Evolutionary conservation across 176 grass and related monocot genomes (phyloP), one percentile per base, ranked within the genome.

Genomic region (Rhipidocladum racemiflorum): DNA sequence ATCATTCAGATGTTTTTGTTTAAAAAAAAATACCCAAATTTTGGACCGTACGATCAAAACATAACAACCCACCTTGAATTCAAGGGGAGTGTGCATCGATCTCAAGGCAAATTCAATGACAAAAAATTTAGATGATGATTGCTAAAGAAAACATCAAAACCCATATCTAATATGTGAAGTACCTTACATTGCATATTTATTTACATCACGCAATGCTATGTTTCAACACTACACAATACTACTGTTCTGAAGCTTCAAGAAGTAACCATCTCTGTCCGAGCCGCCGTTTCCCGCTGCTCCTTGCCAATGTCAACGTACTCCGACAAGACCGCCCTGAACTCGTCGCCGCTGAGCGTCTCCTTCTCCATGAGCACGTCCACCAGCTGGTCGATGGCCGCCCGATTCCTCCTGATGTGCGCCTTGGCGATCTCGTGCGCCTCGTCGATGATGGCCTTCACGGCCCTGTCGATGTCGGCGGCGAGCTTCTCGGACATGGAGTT

Each of bases 401-500:
- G 49, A 61, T 83, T 90, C 79, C 85, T 92, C 70, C 80, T 87
- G 10, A 97, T 43, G 39, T 90, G 89, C 61, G 69, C 85, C 77
- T 90, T 97, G 56, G 91, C 91, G 17, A 94, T 77, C 72, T 92
- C 83, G 36, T 87, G 94, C 2, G 87, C 85, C 80, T 74, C 48
- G 67, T 94, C 87, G 24, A 92, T 1, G 69, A 94, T 92, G 74
- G 46, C 30, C 83, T 89, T 97, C 55, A 94, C 87, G 21, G 83
- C 83, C 51, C 39, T 46, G 85, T 94, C 85, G 13, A 97, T 89
- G 84, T 92, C 89, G 42, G 87, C 85, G 2, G 94, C 87, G 25
- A 97, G 94, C 83, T 83, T 92, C 86, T 97, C 89, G 13, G 89
- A 91, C 85, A 94, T 92, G 74, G 68, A 81, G 36, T 92, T 94